Conservation (phyloP, 352 stramenopile genomes). For the Blastocystis sp. region DNA sequence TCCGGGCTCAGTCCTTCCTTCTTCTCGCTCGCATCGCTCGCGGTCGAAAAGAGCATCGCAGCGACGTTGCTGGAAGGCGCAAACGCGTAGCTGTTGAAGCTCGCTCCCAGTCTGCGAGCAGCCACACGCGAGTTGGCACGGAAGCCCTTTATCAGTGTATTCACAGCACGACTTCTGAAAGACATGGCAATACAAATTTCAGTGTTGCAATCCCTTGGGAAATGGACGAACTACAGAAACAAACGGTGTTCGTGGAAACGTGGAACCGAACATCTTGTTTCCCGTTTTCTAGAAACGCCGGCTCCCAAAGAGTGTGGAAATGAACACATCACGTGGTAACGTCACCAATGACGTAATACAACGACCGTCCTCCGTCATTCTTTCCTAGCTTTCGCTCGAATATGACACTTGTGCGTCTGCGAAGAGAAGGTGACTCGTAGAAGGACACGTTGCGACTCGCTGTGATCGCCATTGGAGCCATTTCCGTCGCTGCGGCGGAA, state of each 20-base stretch:
- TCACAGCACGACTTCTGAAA: conserved; percentile 35
- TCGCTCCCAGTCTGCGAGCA: background rate
- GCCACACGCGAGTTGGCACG: background rate
- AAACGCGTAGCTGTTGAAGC: background rate
- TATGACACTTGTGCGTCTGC: conserved; percentile 1
- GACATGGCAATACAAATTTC: background rate
- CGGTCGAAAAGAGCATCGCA: conserved; percentile 41
- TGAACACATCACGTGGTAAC: too few relatives aligned
- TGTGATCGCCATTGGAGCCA: background rate
- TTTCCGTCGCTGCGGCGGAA: background rate
- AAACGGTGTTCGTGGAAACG: too few relatives aligned
- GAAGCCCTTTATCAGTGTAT: conserved; percentile 22
- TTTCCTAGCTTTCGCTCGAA: background rate
- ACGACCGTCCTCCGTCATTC: background rate
- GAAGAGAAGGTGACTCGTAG: background rate
- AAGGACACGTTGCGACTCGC: background rate
- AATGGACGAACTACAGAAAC: too few relatives aligned
- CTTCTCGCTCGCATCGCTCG: background rate
- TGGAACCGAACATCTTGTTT: too few relatives aligned
- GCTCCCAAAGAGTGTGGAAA: too few relatives aligned
- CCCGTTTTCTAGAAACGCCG: too few relatives aligned
- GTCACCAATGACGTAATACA: too few relatives aligned
- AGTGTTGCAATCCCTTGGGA: too few relatives aligned
- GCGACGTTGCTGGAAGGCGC: conserved; percentile 13
- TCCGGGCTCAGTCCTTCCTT: conserved; percentile 41